Evolutionary conservation across 371 early-diverging fungal species (phyloP), one percentile per base, ranked within the genome.

Genomic region (Saksenaea vasiformis): DNA sequence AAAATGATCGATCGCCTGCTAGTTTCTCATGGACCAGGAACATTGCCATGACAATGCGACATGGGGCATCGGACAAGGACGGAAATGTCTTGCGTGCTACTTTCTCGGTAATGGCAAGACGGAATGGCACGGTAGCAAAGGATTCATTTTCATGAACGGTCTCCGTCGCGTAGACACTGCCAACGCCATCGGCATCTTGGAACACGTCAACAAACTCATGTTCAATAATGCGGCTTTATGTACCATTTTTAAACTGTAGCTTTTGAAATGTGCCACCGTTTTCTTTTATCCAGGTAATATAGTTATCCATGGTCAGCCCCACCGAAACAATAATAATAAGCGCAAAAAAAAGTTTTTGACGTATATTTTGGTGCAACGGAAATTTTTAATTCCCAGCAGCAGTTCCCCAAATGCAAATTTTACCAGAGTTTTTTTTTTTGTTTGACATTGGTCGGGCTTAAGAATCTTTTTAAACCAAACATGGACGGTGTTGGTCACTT

Each of bases 21-120:
- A 56, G 51, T 14, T 62, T 65, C 63, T 86, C 74, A 24, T 74
- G 72, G 9, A 74, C 70, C 51, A 86, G 35, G 38, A 72, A 86
- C 44, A 73, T 60, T 13, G 69, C 58, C 61, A 78, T 65, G 8
- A 76, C 79, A 11, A 68, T 58, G 19, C 83, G 77, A 37, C 71
- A 72, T 39, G 80, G 74, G 15, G 76, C 67, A 0, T 63, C 60
- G 10, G 41, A 44, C 8, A 76, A 59, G 9, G 14, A 56, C 0
- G 83, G 78, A 26, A 82, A 66, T 13, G 61, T 57, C 54, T 73
- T 58, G 7, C 84, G 83, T 11, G 82, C 84, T 15, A 76, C 58
- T 19, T 62, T 54, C 15, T 83, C 84, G 4, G 83, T 75, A 22
- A 82, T 82, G 28, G 74, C 71, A 0, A 82, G 43, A 15, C 68